Percentiles rank a stretch among this genome's conserved stretches.
Evolutionary conservation across 306 rosid species (phyloP).

Genomic region (Castanea sativa): DNA sequence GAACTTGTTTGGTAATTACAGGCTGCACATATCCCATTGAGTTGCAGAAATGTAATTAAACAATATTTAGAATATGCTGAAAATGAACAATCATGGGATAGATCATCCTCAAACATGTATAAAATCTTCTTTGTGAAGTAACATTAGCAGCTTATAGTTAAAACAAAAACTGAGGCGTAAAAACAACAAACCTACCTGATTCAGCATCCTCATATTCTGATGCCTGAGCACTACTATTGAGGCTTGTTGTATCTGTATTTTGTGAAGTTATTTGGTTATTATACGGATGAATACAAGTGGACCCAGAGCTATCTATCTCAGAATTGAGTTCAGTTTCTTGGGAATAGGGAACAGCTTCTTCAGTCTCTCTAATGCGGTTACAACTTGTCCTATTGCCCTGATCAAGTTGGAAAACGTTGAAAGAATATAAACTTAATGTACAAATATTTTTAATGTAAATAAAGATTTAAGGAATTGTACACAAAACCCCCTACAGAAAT

Average conservation of each 20-base stretch:
- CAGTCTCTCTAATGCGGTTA: constrained; percentile 41
- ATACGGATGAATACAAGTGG: constrained; percentile 46
- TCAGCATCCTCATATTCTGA: constrained; percentile 79
- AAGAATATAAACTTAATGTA: not conserved
- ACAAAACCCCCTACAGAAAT: no score
- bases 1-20: constrained; percentile 53
- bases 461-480: not conserved
- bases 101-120: not conserved
- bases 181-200: constrained; percentile 48
- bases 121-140: constrained; percentile 5
- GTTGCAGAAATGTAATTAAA: constrained; percentile 7
- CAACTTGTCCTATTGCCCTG: constrained; percentile 61
- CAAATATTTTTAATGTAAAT: not conserved
- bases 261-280: constrained; percentile 49
- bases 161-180: constrained; percentile 13
- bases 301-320: constrained; percentile 50
- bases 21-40: constrained; percentile 41
- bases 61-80: constrained; percentile 7
- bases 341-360: constrained; percentile 37
- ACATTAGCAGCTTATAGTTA: not conserved
- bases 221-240: constrained; percentile 57
- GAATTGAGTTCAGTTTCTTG: constrained; percentile 36
- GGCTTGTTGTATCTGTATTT: constrained; percentile 57
- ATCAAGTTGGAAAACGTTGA: constrained; percentile 30
- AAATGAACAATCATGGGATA: not conserved